Evolutionary conservation across 352 stramenopile species (phyloP), one percentile per base, ranked within the genome.

Genomic region (Phytophthora pistaciae): DNA sequence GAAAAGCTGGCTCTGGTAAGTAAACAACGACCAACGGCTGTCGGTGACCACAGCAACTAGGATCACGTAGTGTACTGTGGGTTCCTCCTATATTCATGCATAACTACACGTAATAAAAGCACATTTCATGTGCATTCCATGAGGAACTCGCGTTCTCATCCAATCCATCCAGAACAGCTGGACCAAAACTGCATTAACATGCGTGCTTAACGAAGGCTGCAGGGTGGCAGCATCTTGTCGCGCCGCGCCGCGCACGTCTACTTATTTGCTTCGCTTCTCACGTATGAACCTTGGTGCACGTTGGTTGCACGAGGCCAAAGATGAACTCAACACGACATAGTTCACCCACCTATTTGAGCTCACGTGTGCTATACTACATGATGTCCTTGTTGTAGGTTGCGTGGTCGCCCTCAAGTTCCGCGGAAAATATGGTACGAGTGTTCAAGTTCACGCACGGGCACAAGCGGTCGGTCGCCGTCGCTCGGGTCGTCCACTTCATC

Each of bases 341-440:
- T 59, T 23, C 50, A 68, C 36, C 56, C 27, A 61, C 57, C 29
- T 56, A 33, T 23, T 72, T 64, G 56, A 44, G 14, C 60, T 77
- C 42, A 66, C 64, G n/a, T 53, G 0, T 63, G 33, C n/a, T 77
- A 53, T 66, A 31, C 36, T 74, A n/a, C 66, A 20, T 68, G 42
- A 40, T 42, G 10, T 66, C 33, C n/a, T 29, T 60, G 57, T n/a
- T 60, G 6, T 52, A 75, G 56, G 58, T 31, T 49, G 9, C 9
- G 9, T 25, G 18, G 25, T 1, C 25, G 18, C 3, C 21, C 25
- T 67, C 46, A 72, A 21, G 42, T 56, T n/a, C 52, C 44, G 3
- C 72, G 87, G 64, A 88, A 91, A 57, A 90, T 90, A 59, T 83
- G 67, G 33, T 83, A 76, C 29, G 71, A 75, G 72, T 93, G 80